Percentiles rank a stretch among this genome's conserved stretches.
These are phyloP conservation scores for Thymus quinquecostatus DNA, from an alignment of 257 asterid species.

Conservation along the genomic window DNA sequence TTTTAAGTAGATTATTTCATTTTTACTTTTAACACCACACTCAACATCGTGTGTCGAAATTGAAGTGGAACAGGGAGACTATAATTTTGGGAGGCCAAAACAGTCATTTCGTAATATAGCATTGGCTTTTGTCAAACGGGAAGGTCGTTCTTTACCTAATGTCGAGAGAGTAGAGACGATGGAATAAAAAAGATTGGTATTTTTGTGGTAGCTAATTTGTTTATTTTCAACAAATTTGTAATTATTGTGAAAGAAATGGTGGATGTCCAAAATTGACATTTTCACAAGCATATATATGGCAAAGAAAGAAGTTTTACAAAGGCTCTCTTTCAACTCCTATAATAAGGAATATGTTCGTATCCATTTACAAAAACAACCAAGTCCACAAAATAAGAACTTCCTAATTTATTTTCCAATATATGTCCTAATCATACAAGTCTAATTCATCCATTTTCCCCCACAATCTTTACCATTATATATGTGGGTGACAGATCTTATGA, in stretches of 20 bases:
- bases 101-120: no score
- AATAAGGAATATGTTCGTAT: conserved; percentile 11
- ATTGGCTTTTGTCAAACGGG: no score
- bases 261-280: conserved; percentile 30
- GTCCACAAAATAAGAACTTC: conserved; percentile 11
- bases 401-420: neutral
- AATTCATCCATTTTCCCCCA: neutral
- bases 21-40: no score
- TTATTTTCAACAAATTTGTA: neutral
- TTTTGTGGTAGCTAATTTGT: conserved; percentile 11
- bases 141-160: no score
- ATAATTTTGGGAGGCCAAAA: no score
- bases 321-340: neutral
- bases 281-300: neutral
- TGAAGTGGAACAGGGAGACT: no score
- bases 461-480: neutral
- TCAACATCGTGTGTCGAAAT: no score
- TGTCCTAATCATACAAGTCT: neutral
- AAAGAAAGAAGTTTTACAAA: neutral
- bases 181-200: neutral
- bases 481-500: no score
- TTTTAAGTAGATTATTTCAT: no score
- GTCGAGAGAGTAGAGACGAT: neutral
- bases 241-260: conserved; percentile 15
- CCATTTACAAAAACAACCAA: conserved; percentile 1